A percentile compares a stretch with the other conserved stretches of the same genome.
Evolutionary conservation across 768 basidiomycete species (phyloP).

Genomic region (Suillus placidus): DNA sequence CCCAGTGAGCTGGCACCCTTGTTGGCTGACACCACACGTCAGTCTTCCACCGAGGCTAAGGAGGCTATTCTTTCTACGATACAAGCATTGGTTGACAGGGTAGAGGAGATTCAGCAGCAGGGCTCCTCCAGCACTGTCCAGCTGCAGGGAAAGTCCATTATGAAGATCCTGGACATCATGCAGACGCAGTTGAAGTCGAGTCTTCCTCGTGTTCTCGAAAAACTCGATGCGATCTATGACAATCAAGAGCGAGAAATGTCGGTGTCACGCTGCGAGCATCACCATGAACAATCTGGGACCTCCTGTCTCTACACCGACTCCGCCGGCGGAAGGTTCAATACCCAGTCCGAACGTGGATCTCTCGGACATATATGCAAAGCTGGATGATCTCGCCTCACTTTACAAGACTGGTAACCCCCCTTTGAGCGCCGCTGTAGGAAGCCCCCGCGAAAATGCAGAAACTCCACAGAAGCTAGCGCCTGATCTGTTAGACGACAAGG

Average conservation of each 20-base stretch:
- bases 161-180: slow-evolving; percentile 42
- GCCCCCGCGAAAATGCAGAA: neutral
- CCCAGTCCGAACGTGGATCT: slow-evolving; percentile 21
- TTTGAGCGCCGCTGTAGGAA: slow-evolving; percentile 5
- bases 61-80: slow-evolving; percentile 11
- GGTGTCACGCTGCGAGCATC: neutral
- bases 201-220: slow-evolving; percentile 39
- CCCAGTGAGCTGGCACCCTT: slow-evolving; percentile 28
- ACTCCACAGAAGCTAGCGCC: slow-evolving; percentile 12
- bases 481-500: slow-evolving; percentile 22
- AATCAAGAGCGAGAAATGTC: slow-evolving; percentile 5
- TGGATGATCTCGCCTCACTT: slow-evolving; percentile 39
- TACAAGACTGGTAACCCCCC: slow-evolving; percentile 14
- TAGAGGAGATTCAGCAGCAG: slow-evolving; percentile 25
- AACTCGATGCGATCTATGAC: slow-evolving; percentile 33
- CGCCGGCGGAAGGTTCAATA: neutral
- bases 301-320: slow-evolving; percentile 1
- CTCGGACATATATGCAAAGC: slow-evolving; percentile 37
- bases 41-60: neutral
- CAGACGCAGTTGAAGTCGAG: slow-evolving; percentile 41
- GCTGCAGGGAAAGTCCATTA: slow-evolving; percentile 24
- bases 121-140: slow-evolving; percentile 12
- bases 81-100: slow-evolving; percentile 11
- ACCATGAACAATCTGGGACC: slow-evolving; percentile 22
- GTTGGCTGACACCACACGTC: slow-evolving; percentile 11